These are phyloP conservation scores for Solanum bulbocastanum DNA, from an alignment of 257 asterid species.

Conservation along the genomic window DNA sequence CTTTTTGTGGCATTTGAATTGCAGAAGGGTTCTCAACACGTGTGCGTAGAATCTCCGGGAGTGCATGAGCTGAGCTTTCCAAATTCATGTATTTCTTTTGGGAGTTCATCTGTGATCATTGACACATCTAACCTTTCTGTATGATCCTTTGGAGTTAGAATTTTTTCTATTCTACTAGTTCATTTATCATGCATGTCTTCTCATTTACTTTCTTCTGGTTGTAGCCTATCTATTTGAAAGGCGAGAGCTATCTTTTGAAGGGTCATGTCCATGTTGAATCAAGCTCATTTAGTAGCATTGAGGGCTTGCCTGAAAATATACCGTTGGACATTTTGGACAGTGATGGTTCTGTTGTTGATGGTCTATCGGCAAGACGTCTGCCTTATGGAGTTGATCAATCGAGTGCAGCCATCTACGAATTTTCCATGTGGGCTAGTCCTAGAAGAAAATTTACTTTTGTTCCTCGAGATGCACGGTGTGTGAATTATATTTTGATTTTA, in stretches of 20 bases:
- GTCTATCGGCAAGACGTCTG: conserved; percentile 36
- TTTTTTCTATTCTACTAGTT: neutral
- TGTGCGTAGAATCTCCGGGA: conserved; percentile 81
- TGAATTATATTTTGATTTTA: conserved; percentile 4
- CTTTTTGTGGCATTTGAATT: conserved; percentile 13
- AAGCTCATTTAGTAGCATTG: conserved; percentile 9
- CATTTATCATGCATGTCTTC: neutral
- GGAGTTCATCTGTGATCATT: conserved; percentile 51
- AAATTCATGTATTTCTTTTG: conserved; percentile 75
- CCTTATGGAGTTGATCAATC: conserved; percentile 36
- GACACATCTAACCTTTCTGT: conserved; percentile 68
- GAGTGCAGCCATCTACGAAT: conserved; percentile 41
- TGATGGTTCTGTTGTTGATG: conserved; percentile 43
- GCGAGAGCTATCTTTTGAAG: conserved; percentile 73
- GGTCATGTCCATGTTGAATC: conserved; percentile 57
- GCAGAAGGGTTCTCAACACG: conserved; percentile 82
- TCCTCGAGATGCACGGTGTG: conserved; percentile 76
- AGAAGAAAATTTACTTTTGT: conserved; percentile 57
- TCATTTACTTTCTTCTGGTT: conserved; percentile 16
- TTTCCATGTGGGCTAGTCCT: conserved; percentile 70
- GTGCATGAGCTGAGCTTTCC: conserved; percentile 82
- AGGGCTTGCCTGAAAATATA: conserved; percentile 47
- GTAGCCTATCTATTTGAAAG: conserved; percentile 82
- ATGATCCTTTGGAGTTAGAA: conserved; percentile 11
- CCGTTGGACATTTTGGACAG: conserved; percentile 47